A percentile compares a stretch with the other conserved stretches of the same genome.
Conservation (phyloP, 768 basidiomycete genomes). For the Xerocomus potaroensis region DNA sequence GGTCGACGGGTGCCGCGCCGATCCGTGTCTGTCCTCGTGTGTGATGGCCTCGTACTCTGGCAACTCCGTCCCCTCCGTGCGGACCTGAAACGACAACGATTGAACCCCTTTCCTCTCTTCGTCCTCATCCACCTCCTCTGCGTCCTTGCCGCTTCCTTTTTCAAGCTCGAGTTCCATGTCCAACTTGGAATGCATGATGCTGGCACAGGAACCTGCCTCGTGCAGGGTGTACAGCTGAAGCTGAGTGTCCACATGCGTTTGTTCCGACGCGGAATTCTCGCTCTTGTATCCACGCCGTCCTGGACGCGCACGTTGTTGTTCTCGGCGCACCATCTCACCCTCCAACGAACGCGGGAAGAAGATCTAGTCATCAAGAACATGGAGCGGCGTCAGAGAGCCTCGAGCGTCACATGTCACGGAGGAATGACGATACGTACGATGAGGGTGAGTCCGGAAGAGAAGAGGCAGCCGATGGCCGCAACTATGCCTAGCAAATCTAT, state of each 20-base stretch:
- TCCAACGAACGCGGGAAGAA: conserved; percentile 81
- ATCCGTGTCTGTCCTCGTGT: neutral
- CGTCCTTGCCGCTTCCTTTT: no score
- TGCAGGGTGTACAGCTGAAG: neutral
- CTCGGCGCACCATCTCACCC: conserved; percentile 53
- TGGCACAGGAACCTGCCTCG: conserved; percentile 12
- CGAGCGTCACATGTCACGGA: neutral
- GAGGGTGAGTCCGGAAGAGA: conserved; percentile 73
- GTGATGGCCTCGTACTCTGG: conserved; percentile 33
- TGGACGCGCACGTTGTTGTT: conserved; percentile 31
- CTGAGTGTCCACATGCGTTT: neutral
- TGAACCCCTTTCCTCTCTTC: no score
- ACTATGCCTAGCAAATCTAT: conserved; percentile 60
- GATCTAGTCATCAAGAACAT: conserved; percentile 41
- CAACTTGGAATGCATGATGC: conserved; percentile 1
- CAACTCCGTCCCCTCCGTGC: neutral
- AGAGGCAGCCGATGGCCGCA: conserved; percentile 52
- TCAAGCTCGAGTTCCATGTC: neutral
- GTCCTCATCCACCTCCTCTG: neutral
- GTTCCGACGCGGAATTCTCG: neutral
- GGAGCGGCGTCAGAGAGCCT: no score
- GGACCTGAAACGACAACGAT: neutral
- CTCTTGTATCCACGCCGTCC: neutral
- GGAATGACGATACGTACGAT: conserved; percentile 44
- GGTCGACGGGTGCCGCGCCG: no score